Evolutionary conservation across 1,139 yeast genomes (phyloP).

Genomic region (Blastobotrys petasosporus): DNA sequence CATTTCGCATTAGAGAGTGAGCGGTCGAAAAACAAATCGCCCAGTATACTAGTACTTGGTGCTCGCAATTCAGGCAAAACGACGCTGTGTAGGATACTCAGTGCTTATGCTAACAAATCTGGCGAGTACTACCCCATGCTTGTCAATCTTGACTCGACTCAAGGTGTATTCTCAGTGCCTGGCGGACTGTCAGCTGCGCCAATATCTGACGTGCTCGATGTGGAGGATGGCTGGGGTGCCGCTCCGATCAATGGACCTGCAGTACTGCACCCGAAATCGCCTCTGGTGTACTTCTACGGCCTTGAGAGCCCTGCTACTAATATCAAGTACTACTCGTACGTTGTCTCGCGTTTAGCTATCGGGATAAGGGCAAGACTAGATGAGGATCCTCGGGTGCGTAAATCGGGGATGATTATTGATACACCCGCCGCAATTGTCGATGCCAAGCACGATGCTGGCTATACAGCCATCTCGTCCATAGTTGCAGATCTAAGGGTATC

Average conservation of each 20-base stretch:
- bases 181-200: conserved; percentile 85
- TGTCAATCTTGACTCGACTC: conserved; percentile 79
- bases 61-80: conserved; percentile 73
- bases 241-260: conserved; percentile 86
- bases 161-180: conserved; percentile 74
- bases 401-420: conserved; percentile 71
- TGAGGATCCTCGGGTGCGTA: conserved; percentile 47
- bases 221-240: conserved; percentile 81
- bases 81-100: conserved; percentile 58
- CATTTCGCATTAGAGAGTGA: conserved; percentile 70
- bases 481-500: conserved; percentile 53
- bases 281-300: conserved; percentile 77
- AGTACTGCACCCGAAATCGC: conserved; percentile 77
- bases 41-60: conserved; percentile 72
- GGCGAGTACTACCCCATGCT: conserved; percentile 53
- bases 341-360: conserved; percentile 52
- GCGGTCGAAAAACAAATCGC: conserved; percentile 40
- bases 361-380: conserved; percentile 53
- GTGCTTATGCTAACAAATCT: conserved; percentile 72
- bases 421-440: conserved; percentile 52
- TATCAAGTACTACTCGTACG: conserved; percentile 52
- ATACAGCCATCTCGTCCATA: conserved; percentile 49
- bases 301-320: conserved; percentile 56
- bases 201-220: conserved; percentile 71
- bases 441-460: conserved; percentile 40